A percentile compares a stretch with the other conserved stretches of the same genome.
Evolutionary conservation across 768 basidiomycete genomes (phyloP).

Genomic region (Rhizopogon sp.): DNA sequence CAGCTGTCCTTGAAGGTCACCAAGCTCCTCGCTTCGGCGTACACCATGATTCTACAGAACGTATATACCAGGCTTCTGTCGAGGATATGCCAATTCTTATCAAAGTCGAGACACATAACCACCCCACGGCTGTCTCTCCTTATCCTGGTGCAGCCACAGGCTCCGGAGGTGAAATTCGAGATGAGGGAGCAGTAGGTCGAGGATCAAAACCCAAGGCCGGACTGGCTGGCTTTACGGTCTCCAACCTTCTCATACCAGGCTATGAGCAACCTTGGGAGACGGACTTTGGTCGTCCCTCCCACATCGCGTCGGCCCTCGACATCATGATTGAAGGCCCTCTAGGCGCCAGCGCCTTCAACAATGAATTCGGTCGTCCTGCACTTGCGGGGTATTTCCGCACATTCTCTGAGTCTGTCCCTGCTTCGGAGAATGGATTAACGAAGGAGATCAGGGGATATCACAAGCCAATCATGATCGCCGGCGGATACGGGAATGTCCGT

Average conservation of each 20-base stretch:
- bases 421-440: conserved; percentile 39
- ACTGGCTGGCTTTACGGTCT: conserved; percentile 87
- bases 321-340: conserved; percentile 98
- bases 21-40: conserved; percentile 71
- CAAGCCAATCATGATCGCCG: conserved; percentile 99
- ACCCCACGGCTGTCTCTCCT: conserved; percentile 97
- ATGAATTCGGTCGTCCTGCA: conserved; percentile 95
- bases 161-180: conserved; percentile 96
- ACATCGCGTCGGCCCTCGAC: conserved; percentile 90
- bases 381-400: conserved; percentile 94
- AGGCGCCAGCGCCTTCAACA: conserved; percentile 94
- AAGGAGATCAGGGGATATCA: conserved; percentile 90
- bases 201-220: conserved; percentile 98
- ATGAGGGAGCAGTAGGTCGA: conserved; percentile 93
- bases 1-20: conserved; percentile 81
- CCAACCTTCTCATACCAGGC: conserved; percentile 89
- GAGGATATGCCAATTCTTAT: conserved; percentile 87
- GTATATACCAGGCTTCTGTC: conserved; percentile 49
- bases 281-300: conserved; percentile 83
- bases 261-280: conserved; percentile 94
- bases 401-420: conserved; percentile 73
- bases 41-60: conserved; percentile 23
- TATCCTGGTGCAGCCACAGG: conserved; percentile 99
- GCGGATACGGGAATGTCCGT: conserved; percentile 92
- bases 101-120: conserved; percentile 99